Evolutionary conservation across 495 filamentous ascomycete genomes (phyloP).

Genomic region (Cetradonia linearis): DNA sequence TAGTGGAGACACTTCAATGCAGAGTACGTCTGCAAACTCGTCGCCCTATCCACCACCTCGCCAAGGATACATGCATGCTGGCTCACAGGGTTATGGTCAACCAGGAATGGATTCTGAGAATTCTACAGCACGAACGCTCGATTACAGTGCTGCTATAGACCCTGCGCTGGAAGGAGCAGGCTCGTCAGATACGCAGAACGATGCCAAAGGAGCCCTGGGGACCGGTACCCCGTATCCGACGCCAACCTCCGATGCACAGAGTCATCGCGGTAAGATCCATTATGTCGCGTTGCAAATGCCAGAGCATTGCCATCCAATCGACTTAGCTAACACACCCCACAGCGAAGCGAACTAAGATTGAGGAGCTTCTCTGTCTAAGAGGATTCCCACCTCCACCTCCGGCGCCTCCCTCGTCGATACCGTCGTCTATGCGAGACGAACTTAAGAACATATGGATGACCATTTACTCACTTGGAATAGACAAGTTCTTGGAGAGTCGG

Average conservation of each 20-base stretch:
- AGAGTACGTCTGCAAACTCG: constrained; percentile 33
- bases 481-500: constrained; percentile 71
- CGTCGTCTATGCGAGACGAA: constrained; percentile 50
- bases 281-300: background rate
- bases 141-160: constrained; percentile 64
- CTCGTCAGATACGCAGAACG: constrained; percentile 19
- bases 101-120: constrained; percentile 35
- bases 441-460: constrained; percentile 63
- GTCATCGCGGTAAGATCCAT: constrained; percentile 34
- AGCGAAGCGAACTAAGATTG: constrained; percentile 65
- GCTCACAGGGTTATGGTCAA: constrained; percentile 30
- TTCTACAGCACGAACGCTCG: constrained; percentile 41
- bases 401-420: constrained; percentile 45
- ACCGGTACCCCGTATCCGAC: constrained; percentile 36
- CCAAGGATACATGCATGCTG: constrained; percentile 48
- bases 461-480: constrained; percentile 66
- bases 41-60: constrained; percentile 39
- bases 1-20: constrained; percentile 40
- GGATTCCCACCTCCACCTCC: constrained; percentile 51
- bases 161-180: constrained; percentile 49
- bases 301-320: background rate
- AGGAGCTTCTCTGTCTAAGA: constrained; percentile 61
- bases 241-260: constrained; percentile 30
- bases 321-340: constrained; percentile 21
- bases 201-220: constrained; percentile 28